Evolutionary conservation across 495 filamentous ascomycete genomes (phyloP), one percentile per base, ranked within the genome.

Genomic region (Penicillium chermesinum): DNA sequence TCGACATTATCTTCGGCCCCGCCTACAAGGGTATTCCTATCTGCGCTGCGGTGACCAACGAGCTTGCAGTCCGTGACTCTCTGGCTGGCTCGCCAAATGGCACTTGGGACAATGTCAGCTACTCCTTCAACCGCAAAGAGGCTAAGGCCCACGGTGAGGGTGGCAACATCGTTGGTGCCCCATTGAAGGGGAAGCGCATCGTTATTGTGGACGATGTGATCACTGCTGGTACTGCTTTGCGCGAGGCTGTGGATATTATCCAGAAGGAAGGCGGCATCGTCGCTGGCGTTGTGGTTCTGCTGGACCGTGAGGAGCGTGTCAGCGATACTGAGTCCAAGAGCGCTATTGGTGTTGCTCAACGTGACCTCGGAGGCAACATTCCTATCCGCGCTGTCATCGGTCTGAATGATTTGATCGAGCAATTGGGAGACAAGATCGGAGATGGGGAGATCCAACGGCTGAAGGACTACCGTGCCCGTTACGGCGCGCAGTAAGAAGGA

Each of bases 1-100:
- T 65, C 50, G 63, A 74, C 37, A 63, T 69, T 17, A 59, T 74
- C 38, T 74, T 74, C 52, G 89, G 90, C 2, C 91, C 93, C 5
- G 90, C 91, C 15, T 98, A 96, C 77, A 97, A 97, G 70, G 93
- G 93, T 25, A 95, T 96, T 49, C 86, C 88, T 0, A 79, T 96
- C 2, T 87, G 88, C n/a, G 73, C 81, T 13, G 75, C 84, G 2
- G 83, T 88, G 7, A 74, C 83, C 32, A 78, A 82, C 59, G 81
- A 86, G 56, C 76, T 96, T 2, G 77, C 76, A 45, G 73, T 79
- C 50, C 67, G 88, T 4, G 82, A 87, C 52, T 62, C 65, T 2
- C 64, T 72, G 27, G 54, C 67, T 19, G 55, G 46, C 9, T 51
- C 61, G 0, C 48, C 56, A 19, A 50, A 62, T 38, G 57, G 54